phyloP scores from a whole-genome alignment of 202 grass and related monocot genomes.

The Setaria viridis region DNA sequence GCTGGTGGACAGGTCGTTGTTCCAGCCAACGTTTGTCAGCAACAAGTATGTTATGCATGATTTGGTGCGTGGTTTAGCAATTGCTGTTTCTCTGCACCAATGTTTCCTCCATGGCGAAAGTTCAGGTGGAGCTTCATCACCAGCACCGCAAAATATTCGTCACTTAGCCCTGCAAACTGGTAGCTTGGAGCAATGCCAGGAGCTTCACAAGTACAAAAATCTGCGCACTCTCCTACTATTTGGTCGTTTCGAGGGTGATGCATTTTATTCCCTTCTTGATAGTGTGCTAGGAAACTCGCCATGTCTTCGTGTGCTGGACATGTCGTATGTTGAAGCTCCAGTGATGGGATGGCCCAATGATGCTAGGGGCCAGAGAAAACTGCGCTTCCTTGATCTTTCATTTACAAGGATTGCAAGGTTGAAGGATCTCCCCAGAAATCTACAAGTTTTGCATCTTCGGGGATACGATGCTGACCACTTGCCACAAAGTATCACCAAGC shows the following conservation, averaged over 20 bases:
- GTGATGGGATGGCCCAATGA: background rate
- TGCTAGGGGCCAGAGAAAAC: background rate
- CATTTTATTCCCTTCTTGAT: conserved; percentile 25
- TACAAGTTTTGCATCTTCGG: conserved; percentile 34
- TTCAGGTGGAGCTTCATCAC: background rate
- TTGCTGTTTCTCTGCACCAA: conserved; percentile 11
- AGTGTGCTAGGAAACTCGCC: conserved; percentile 16
- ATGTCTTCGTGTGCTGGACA: conserved; percentile 42
- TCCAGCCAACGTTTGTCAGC: conserved; percentile 18
- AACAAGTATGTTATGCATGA: conserved; percentile 40
- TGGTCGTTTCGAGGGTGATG: conserved; percentile 28
- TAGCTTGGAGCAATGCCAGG: background rate
- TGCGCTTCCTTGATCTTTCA: conserved; percentile 29
- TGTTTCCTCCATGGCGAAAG: conserved; percentile 29
- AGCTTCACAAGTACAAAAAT: conserved; percentile 30
- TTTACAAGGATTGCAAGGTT: conserved; percentile 38
- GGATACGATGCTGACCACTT: conserved; percentile 2
- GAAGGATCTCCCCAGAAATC: conserved; percentile 1
- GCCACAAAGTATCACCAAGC: conserved; percentile 29
- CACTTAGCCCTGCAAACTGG: conserved; percentile 40
- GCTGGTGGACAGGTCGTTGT: conserved; percentile 32
- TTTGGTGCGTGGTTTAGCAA: conserved; percentile 23
- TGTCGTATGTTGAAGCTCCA: conserved; percentile 18
- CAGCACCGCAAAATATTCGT: background rate
- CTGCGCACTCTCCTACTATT: conserved; percentile 40